Conservation (phyloP, 768 basidiomycete species). For the Boletus sp. region DNA sequence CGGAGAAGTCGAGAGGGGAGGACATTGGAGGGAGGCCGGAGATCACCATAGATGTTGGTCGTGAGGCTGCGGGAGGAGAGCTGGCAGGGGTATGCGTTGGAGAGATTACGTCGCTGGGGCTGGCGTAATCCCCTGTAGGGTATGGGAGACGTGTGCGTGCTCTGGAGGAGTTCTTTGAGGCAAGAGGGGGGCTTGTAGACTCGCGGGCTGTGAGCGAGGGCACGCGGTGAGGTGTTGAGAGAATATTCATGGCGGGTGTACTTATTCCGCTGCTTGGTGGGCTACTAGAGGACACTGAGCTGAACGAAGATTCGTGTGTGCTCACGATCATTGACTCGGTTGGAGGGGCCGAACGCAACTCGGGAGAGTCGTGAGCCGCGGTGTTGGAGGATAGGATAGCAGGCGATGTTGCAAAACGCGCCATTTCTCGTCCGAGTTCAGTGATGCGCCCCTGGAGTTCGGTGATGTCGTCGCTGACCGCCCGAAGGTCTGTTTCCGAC, state of each 20-base stretch:
- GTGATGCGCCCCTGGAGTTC: constrained; percentile 76
- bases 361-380: constrained; percentile 42
- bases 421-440: constrained; percentile 78
- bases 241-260: constrained; percentile 11
- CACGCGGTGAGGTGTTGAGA: constrained; percentile 31
- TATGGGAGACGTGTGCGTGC: constrained; percentile 63
- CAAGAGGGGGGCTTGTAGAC: constrained; percentile 62
- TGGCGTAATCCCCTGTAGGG: constrained; percentile 80
- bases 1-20: constrained; percentile 21
- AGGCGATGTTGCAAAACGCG: constrained; percentile 60
- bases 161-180: constrained; percentile 29
- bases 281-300: constrained; percentile 13
- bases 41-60: constrained; percentile 45
- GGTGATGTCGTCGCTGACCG: constrained; percentile 64
- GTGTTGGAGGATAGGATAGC: constrained; percentile 45
- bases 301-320: constrained; percentile 27
- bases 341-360: constrained; percentile 45
- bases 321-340: constrained; percentile 46
- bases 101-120: constrained; percentile 50
- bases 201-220: constrained; percentile 51
- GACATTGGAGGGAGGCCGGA: constrained; percentile 41
- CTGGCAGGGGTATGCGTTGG: constrained; percentile 39
- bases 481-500: constrained; percentile 41
- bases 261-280: constrained; percentile 12
- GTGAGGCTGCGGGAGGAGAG: constrained; percentile 42